A percentile compares a stretch with the other conserved stretches of the same genome.
Evolutionary conservation across 2,329 filamentous ascomycete genomes (phyloP).

Genomic region (Pseudodiploospora longispora): DNA sequence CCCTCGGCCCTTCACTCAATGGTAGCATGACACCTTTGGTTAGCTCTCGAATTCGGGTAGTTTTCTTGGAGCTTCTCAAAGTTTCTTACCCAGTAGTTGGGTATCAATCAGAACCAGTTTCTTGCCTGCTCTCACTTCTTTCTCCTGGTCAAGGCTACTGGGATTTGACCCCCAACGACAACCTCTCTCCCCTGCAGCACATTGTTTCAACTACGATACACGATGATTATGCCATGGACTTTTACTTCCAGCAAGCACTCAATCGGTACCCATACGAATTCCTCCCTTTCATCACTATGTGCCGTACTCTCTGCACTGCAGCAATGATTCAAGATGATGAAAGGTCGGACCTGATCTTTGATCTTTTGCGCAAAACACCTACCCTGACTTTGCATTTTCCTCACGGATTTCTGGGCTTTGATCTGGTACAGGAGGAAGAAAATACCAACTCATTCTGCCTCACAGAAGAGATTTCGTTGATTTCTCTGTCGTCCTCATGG

Average conservation of each 20-base stretch:
- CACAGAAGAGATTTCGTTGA: constrained; percentile 53
- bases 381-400: constrained; percentile 75
- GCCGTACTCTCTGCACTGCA: constrained; percentile 49
- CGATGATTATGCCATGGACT: constrained; percentile 41
- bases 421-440: constrained; percentile 75
- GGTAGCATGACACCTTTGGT: constrained; percentile 47
- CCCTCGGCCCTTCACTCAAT: constrained; percentile 35
- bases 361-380: constrained; percentile 59
- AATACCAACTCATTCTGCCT: constrained; percentile 74
- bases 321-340: constrained; percentile 23
- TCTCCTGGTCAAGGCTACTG: constrained; percentile 45
- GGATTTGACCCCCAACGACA: constrained; percentile 36
- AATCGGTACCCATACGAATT: constrained; percentile 82
- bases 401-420: constrained; percentile 62
- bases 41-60: constrained; percentile 53
- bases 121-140: constrained; percentile 57
- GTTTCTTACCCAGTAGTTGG: constrained; percentile 58
- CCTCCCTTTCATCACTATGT: constrained; percentile 66
- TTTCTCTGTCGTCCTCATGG: constrained; percentile 40
- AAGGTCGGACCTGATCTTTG: constrained; percentile 44
- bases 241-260: constrained; percentile 59
- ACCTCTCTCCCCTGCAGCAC: constrained; percentile 25
- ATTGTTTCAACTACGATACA: constrained; percentile 25
- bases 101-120: constrained; percentile 65
- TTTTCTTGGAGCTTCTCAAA: constrained; percentile 64